Conservation (phyloP, 1,284 basidiomycete species). For the Ustilago tritici region DNA sequence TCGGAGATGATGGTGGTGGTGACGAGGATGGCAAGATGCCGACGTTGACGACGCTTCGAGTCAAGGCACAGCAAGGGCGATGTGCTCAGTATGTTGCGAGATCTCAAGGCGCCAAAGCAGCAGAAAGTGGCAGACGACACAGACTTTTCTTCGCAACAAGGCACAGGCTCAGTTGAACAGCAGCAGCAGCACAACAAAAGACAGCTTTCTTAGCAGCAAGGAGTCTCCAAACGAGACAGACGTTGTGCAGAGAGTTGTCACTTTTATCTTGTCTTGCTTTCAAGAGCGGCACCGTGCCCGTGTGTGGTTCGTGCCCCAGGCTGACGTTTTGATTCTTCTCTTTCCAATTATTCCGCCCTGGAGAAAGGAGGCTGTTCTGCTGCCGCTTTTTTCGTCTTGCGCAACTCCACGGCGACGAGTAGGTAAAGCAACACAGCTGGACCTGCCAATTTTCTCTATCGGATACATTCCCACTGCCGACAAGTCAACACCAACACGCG, state of each 20-base stretch:
- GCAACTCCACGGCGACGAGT: too few species aligned
- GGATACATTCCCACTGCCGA: background rate
- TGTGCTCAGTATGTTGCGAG: background rate
- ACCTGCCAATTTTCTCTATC: background rate
- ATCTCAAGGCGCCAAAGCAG: background rate
- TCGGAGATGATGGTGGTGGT: slow-evolving; percentile 14
- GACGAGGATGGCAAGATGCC: slow-evolving; percentile 10
- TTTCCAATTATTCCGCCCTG: background rate
- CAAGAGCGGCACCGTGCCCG: slow-evolving; percentile 5
- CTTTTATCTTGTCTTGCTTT: background rate
- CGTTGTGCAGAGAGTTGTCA: background rate
- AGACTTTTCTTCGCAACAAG: background rate
- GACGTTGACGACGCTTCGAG: slow-evolving; percentile 45
- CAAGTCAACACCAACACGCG: background rate
- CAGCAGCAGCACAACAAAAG: background rate
- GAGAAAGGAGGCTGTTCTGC: background rate
- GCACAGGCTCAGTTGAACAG: background rate
- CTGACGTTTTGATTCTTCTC: background rate
- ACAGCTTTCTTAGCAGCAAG: background rate
- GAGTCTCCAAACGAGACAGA: too few species aligned
- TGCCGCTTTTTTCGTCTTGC: background rate
- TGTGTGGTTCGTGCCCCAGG: too few species aligned
- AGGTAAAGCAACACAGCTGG: too few species aligned
- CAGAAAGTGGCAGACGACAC: slow-evolving; percentile 6
- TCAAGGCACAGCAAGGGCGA: background rate